Conservation (phyloP, 108 stramenopile genomes). For the Nitzschia sp. region DNA sequence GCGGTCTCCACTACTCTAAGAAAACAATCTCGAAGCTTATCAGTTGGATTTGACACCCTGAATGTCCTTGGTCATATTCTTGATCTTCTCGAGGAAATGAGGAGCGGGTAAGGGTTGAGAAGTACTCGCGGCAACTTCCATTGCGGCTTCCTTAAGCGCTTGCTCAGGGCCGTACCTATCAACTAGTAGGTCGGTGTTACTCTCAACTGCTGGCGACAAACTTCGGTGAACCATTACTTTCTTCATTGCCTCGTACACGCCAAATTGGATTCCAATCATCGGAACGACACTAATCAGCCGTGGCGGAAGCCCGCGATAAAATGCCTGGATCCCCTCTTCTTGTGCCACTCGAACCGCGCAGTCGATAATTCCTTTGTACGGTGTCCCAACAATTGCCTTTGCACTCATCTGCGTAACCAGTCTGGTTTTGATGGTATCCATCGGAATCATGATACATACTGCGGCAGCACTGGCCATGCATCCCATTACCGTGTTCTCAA, state of each 20-base stretch:
- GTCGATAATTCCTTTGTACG: slow-evolving; percentile 94
- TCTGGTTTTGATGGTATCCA: slow-evolving; percentile 97
- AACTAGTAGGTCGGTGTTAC: background rate
- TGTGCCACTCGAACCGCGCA: slow-evolving; percentile 80
- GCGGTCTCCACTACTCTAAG: no score
- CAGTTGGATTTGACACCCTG: no score
- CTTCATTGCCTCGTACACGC: slow-evolving; percentile 92
- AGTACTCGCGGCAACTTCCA: slow-evolving; percentile 86
- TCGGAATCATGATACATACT: slow-evolving; percentile 97
- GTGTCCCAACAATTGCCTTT: slow-evolving; percentile 43
- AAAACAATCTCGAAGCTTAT: no score
- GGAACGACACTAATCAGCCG: slow-evolving; percentile 94
- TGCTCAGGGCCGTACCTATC: slow-evolving; percentile 34
- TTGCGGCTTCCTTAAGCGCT: slow-evolving; percentile 68
- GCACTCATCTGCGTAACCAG: slow-evolving; percentile 80
- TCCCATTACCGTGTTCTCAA: slow-evolving; percentile 94
- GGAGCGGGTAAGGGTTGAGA: slow-evolving; percentile 85
- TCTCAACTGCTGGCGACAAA: background rate
- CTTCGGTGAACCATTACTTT: slow-evolving; percentile 67
- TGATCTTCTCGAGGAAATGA: slow-evolving; percentile 33
- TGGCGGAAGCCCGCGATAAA: slow-evolving; percentile 93
- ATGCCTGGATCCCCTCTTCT: slow-evolving; percentile 90
- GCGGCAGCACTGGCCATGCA: slow-evolving; percentile 91
- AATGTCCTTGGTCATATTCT: background rate
- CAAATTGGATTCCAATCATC: slow-evolving; percentile 98